These are phyloP conservation scores for Cordyceps sp. DNA, from an alignment of 2,329 filamentous ascomycete species.

Conservation along the genomic window DNA sequence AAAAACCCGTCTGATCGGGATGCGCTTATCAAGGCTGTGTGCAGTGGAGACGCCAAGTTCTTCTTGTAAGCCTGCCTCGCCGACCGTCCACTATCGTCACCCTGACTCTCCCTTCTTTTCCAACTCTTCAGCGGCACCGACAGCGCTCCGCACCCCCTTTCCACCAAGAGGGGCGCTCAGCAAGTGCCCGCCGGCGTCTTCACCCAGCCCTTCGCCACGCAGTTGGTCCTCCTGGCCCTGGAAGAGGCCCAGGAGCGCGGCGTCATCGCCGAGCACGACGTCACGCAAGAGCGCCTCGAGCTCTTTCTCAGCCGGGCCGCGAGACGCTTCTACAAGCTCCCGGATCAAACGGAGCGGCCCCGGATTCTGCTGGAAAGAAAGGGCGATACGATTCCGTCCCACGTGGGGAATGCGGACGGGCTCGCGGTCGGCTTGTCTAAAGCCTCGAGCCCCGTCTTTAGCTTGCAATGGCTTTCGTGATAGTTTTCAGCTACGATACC, in stretches of 20 bases:
- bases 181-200: slow-evolving; percentile 58
- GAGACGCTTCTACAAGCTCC: slow-evolving; percentile 30
- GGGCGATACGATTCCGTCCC: neutral
- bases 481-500: too few relatives aligned
- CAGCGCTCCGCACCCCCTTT: slow-evolving; percentile 45
- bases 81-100: neutral
- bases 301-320: slow-evolving; percentile 37
- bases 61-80: slow-evolving; percentile 27
- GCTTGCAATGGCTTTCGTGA: neutral
- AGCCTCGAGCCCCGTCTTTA: neutral
- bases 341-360: neutral
- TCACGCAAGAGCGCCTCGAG: slow-evolving; percentile 36
- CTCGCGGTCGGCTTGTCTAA: neutral
- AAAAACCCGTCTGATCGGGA: slow-evolving; percentile 47
- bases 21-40: slow-evolving; percentile 50
- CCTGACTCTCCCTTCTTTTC: neutral
- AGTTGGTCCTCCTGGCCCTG: slow-evolving; percentile 43
- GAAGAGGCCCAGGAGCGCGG: slow-evolving; percentile 42
- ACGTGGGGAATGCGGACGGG: neutral
- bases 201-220: slow-evolving; percentile 56
- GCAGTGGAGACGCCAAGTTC: slow-evolving; percentile 45
- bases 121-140: slow-evolving; percentile 27
- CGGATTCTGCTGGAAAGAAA: neutral
- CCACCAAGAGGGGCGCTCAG: slow-evolving; percentile 30
- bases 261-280: slow-evolving; percentile 30